phyloP scores from a whole-genome alignment of 1,284 basidiomycete genomes.

The Leccinum proximum region DNA sequence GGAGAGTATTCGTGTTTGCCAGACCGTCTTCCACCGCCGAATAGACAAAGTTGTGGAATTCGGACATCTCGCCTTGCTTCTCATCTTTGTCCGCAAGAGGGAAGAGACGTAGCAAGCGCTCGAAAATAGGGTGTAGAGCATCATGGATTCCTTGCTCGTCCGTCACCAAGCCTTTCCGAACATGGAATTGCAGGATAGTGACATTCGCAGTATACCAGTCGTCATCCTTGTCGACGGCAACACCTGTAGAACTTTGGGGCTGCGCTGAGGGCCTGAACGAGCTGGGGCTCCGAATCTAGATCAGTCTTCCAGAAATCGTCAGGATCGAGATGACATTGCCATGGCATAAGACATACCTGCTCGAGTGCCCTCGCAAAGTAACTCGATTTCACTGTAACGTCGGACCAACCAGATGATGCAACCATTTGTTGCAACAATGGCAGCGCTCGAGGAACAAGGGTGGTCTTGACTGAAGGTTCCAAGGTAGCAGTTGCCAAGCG shows the following conservation, averaged over 20 bases:
- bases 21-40: conserved; percentile 81
- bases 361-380: conserved; percentile 86
- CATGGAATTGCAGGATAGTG: conserved; percentile 79
- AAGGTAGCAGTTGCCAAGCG: conserved; percentile 77
- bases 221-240: conserved; percentile 82
- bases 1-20: conserved; percentile 69
- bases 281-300: conserved; percentile 60
- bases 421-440: conserved; percentile 82
- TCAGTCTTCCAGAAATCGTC: conserved; percentile 55
- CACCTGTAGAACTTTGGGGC: conserved; percentile 88
- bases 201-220: conserved; percentile 83
- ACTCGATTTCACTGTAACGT: conserved; percentile 89
- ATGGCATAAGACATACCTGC: conserved; percentile 48
- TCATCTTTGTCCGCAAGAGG: conserved; percentile 83
- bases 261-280: conserved; percentile 77
- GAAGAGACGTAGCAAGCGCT: conserved; percentile 82
- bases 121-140: conserved; percentile 80
- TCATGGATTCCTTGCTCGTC: conserved; percentile 81
- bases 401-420: conserved; percentile 85
- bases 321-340: conserved; percentile 7
- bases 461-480: conserved; percentile 63
- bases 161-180: conserved; percentile 84
- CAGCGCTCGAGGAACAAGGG: conserved; percentile 77
- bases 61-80: conserved; percentile 64
- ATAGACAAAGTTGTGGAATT: conserved; percentile 81